Percentiles rank a stretch among this genome's conserved stretches.
These are phyloP conservation scores for Torrubiellomyces zombiae DNA, from an alignment of 2,329 filamentous ascomycete genomes.

Conservation along the genomic window DNA sequence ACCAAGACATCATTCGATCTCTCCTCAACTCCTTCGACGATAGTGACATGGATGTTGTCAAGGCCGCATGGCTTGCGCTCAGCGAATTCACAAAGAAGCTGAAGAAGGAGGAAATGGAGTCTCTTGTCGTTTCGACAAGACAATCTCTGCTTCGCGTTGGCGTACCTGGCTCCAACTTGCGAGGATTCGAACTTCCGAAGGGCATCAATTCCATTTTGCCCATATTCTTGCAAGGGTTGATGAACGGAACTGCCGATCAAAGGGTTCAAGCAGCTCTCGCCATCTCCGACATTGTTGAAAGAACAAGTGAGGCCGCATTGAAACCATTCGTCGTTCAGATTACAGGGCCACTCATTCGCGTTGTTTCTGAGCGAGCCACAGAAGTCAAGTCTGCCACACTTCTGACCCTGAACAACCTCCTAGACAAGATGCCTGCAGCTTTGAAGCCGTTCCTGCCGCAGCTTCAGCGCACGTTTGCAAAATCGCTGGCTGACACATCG, in stretches of 20 bases:
- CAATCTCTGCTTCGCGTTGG: constrained; percentile 79
- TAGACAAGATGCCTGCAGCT: constrained; percentile 92
- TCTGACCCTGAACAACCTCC: constrained; percentile 79
- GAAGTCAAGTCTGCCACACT: constrained; percentile 94
- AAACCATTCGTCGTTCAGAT: constrained; percentile 96
- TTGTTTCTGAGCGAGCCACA: constrained; percentile 88
- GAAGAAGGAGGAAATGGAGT: constrained; percentile 96
- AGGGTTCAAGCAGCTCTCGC: constrained; percentile 80
- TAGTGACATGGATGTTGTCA: constrained; percentile 65
- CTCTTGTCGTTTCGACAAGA: constrained; percentile 69
- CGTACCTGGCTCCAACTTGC: constrained; percentile 65
- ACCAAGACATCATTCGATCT: constrained; percentile 84
- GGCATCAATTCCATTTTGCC: constrained; percentile 92
- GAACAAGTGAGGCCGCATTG: constrained; percentile 71
- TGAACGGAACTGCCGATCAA: constrained; percentile 91
- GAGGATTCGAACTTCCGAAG: constrained; percentile 85
- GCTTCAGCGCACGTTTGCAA: constrained; percentile 90
- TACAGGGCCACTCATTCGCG: constrained; percentile 90
- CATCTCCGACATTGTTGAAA: constrained; percentile 89
- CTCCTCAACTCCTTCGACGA: constrained; percentile 89
- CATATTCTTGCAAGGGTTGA: constrained; percentile 92
- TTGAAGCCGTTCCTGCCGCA: constrained; percentile 95
- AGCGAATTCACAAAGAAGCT: constrained; percentile 76
- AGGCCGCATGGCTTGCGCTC: constrained; percentile 75
- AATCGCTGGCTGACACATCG: constrained; percentile 81